Evolutionary conservation across 2,329 filamentous ascomycete genomes (phyloP).

Genomic region (Coniochaeta ligniaria): DNA sequence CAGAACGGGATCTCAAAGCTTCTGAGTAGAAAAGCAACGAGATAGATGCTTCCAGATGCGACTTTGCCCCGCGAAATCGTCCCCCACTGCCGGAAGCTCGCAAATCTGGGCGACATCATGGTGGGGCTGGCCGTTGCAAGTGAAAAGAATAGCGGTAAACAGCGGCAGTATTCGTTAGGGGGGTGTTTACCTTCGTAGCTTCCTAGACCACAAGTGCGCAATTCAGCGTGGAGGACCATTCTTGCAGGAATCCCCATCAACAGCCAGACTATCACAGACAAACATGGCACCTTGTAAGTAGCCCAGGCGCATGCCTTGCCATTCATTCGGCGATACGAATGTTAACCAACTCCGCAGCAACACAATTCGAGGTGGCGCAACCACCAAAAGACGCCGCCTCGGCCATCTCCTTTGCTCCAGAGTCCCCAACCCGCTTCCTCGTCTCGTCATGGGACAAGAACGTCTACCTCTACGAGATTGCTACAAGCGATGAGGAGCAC

Average conservation of each 20-base stretch:
- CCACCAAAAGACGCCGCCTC: slow-evolving; percentile 85
- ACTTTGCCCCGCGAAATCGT: slow-evolving; percentile 7
- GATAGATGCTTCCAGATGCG: not conserved
- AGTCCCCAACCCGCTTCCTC: slow-evolving; percentile 67
- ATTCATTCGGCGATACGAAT: not conserved
- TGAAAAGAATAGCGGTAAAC: slow-evolving; percentile 11
- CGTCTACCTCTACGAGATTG: slow-evolving; percentile 80
- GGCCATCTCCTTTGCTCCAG: slow-evolving; percentile 75
- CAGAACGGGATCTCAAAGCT: too few species aligned
- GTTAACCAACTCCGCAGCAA: slow-evolving; percentile 31
- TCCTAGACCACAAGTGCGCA: not conserved
- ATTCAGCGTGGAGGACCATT: not conserved
- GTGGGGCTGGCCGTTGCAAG: not conserved
- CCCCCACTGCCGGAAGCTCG: slow-evolving; percentile 1
- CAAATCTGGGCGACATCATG: slow-evolving; percentile 2
- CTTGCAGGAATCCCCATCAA: not conserved
- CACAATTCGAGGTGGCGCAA: slow-evolving; percentile 76
- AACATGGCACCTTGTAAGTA: slow-evolving; percentile 34
- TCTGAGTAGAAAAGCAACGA: too few species aligned
- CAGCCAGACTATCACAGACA: not conserved
- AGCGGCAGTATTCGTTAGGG: slow-evolving; percentile 10
- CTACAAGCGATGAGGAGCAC: slow-evolving; percentile 34
- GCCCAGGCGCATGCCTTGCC: not conserved
- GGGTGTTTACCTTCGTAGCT: slow-evolving; percentile 11
- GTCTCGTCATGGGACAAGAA: slow-evolving; percentile 93